Evolutionary conservation across 495 filamentous ascomycete genomes (phyloP), one percentile per base, ranked within the genome.

Genomic region (Hyaloscypha hepaticicola): DNA sequence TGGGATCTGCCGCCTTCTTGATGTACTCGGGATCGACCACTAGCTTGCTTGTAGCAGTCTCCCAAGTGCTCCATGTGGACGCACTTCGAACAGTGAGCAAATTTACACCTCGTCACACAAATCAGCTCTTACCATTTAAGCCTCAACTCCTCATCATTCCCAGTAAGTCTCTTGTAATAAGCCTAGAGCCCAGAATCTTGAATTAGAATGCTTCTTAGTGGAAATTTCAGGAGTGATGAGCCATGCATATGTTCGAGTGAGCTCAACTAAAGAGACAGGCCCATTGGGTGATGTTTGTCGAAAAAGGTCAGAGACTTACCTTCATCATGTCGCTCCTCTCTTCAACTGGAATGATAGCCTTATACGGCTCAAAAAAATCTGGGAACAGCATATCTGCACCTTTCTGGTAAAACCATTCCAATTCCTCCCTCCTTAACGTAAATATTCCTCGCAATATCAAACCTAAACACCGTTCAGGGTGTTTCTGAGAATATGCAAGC

Each of bases 401-500:
- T 25, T 60, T 26, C 11, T 60, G 64, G 55, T 68, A 64, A 31
- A 71, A 73, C 74, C 74, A 73, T 11, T 71, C 63, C 21, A 74
- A 27, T 56, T 80, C 79, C 19, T 51, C 33, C 41, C 68, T 72
- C 14, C 71, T 65, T 21, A 70, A 65, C 3, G 74, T 74, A 55
- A 79, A 80, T n/a, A 80, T 72, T 12, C 78, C 79, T 5, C 77
- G 69, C 12, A 82, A 61, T 21, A 78, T 69, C 48, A 79, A 62
- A 8, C 74, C 71, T 0, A 74, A 58, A 0, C 77, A 74, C 11
- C 60, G 59, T 2, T 77, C 73, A 3, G 80, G 77, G 48, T 78
- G 70, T 12, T 74, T 69, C 66, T 80, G 68, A 7, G 80, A 69
- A 65, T 81, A 81, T 41, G 74, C 67, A 16, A 82, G 68, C 0